Conservation (phyloP, 2,329 filamentous ascomycete genomes). For the Aspergillus luchuensis region DNA sequence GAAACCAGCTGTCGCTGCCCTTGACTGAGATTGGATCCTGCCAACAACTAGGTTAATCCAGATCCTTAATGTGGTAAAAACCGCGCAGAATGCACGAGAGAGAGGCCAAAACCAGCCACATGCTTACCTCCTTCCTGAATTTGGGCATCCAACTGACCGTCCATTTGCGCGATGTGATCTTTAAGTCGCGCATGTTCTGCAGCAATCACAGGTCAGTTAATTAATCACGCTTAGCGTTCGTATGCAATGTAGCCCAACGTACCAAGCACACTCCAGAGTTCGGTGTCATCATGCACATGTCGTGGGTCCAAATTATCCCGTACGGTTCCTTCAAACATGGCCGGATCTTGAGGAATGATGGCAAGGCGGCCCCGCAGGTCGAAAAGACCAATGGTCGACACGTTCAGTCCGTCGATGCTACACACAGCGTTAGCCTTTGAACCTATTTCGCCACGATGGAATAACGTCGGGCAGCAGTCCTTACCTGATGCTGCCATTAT, state of each 20-base stretch:
- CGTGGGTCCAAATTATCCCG: conserved; percentile 95
- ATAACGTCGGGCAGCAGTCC: conserved; percentile 16
- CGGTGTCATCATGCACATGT: conserved; percentile 93
- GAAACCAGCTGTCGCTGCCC: conserved; percentile 94
- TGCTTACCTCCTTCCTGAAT: conserved; percentile 88
- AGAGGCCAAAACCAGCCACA: conserved; percentile 3
- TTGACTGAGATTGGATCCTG: conserved; percentile 91
- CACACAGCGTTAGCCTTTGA: conserved; percentile 16
- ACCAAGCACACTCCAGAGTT: conserved; percentile 94
- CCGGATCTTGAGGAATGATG: conserved; percentile 97
- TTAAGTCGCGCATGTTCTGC: conserved; percentile 89
- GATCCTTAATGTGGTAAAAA: not conserved
- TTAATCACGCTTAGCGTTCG: conserved; percentile 27
- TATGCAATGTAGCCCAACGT: conserved; percentile 45
- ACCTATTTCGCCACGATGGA: conserved; percentile 5
- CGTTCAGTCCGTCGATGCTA: conserved; percentile 85
- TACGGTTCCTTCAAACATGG: conserved; percentile 89
- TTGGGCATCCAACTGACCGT: conserved; percentile 83
- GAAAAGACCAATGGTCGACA: conserved; percentile 82
- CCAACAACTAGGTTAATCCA: conserved; percentile 18
- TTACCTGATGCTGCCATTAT: conserved; percentile 70
- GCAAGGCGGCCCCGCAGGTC: conserved; percentile 87
- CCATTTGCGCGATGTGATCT: conserved; percentile 83
- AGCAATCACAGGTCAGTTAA: conserved; percentile 42
- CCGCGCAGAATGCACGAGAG: conserved; percentile 2